A percentile compares a stretch with the other conserved stretches of the same genome.
These are phyloP conservation scores for Solanum hybrid DNA, from an alignment of 305 asterid species.

Conservation along the genomic window DNA sequence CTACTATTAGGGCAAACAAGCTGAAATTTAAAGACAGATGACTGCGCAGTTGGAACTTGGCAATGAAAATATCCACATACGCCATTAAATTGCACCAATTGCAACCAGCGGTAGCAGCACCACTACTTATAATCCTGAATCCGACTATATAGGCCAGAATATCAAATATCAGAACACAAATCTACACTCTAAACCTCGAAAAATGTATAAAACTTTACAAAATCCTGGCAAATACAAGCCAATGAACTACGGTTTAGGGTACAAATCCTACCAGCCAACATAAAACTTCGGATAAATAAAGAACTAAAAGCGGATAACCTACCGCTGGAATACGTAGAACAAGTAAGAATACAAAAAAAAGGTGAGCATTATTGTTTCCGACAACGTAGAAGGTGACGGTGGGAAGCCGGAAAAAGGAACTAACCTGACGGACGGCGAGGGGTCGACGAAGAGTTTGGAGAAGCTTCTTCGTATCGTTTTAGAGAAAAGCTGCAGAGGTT, in stretches of 20 bases:
- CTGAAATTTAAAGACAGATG: not conserved
- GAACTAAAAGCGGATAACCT: not conserved
- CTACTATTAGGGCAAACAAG: not conserved
- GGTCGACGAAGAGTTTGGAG: not conserved
- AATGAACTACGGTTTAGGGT: not conserved
- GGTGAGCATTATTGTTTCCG: not conserved
- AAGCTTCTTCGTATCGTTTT: not conserved
- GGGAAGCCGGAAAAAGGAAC: not conserved
- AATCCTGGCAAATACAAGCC: not conserved
- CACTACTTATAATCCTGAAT: not conserved
- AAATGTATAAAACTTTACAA: not conserved
- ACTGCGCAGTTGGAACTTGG: not conserved
- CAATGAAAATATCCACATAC: not conserved
- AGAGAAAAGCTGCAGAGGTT: not conserved
- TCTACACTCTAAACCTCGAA: not conserved
- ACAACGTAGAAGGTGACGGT: not conserved
- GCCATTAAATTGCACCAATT: not conserved
- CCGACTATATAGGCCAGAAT: not conserved
- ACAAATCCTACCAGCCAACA: not conserved
- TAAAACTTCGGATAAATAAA: not conserved
- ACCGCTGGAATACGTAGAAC: not conserved
- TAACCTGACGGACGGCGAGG: not conserved
- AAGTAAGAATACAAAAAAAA: not conserved
- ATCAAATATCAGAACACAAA: not conserved
- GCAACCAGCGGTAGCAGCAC: not conserved